Base-by-base conservation (phyloP, 768 basidiomycete genomes). In the Phylloporus rhodoxanthus region DNA sequence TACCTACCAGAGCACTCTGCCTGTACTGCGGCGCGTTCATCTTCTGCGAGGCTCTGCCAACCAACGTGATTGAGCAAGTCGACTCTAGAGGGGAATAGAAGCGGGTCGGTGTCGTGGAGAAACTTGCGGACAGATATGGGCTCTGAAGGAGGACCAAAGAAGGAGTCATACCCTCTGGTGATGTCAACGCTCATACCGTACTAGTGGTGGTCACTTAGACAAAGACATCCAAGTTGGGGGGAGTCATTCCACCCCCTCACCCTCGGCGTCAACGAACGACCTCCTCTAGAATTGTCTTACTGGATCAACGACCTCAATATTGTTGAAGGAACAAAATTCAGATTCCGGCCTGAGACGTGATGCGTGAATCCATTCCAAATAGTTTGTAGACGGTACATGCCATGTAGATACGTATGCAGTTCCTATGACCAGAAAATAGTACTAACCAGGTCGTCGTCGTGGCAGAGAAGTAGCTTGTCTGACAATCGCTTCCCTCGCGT, bases 401-500 rank as follows among this genome's bases (percentile, higher is more conserved):
- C 55, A 56, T 46, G 58, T 63, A 64, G 41, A 65, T 63, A 26
- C 8, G 26, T 26, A 53, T 52, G 47, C 32, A 25, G 42, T 42
- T 45, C 48, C 47, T 57, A 46, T 33, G 51, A 37, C 28, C 4
- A 10, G 26, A 48, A 45, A 34, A 29, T 41, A 48, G 48, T 26
- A 47, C 48, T 58, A 67, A 33, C 53, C 58, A 50, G 56, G 63
- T 41, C 58, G 47, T 4, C 46, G 47, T 23, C 64, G 59, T 25
- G 50, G 41, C 4, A 44, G 52, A 51, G 67, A 72, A 13, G 77
- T 65, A 28, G 63, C 70, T 67, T 84, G 81, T 64, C 74, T 79
- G 30, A 87, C 67, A 59, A 92, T 88, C 21, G 85, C 84, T 29
- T 85, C 81, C 68, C 82, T 91, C 14, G 90, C 90, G n/a, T 76